Evolutionary conservation across 1,284 basidiomycete species (phyloP).

Genomic region (Mycena citricolor): DNA sequence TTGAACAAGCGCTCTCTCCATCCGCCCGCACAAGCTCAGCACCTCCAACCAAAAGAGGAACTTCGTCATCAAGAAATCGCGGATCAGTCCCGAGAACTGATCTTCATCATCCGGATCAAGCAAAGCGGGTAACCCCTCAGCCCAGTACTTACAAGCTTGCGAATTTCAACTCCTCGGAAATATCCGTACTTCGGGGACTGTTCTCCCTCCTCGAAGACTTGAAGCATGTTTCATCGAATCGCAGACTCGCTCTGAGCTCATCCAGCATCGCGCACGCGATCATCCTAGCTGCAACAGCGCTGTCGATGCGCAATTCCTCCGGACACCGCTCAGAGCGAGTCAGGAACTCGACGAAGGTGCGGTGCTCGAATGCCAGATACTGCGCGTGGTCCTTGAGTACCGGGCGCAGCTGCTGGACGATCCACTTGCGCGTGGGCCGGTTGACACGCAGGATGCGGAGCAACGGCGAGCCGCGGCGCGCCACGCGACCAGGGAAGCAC

Average conservation of each 20-base stretch:
- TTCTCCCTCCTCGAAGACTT: too few species aligned
- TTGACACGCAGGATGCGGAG: slow-evolving; percentile 22
- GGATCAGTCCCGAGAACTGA: slow-evolving; percentile 15
- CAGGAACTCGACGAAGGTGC: slow-evolving; percentile 32
- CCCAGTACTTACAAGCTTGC: slow-evolving; percentile 38
- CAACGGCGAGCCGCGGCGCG: slow-evolving; percentile 21
- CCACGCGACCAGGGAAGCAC: too few species aligned
- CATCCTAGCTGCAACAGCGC: slow-evolving; percentile 7
- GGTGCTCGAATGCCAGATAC: slow-evolving; percentile 25
- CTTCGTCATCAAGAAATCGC: slow-evolving; percentile 26
- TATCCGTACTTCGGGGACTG: slow-evolving; percentile 19
- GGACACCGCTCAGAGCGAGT: slow-evolving; percentile 21
- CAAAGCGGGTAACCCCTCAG: slow-evolving; percentile 29
- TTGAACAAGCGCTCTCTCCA: slow-evolving; percentile 19
- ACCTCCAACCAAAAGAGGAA: slow-evolving; percentile 40
- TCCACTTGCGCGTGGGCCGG: slow-evolving; percentile 20
- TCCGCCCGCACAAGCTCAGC: slow-evolving; percentile 31
- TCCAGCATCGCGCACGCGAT: slow-evolving; percentile 28
- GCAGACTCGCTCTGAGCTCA: slow-evolving; percentile 32
- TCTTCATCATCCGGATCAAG: slow-evolving; percentile 18
- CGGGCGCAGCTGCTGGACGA: slow-evolving; percentile 25
- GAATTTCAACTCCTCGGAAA: slow-evolving; percentile 30
- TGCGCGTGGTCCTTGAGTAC: slow-evolving; percentile 23
- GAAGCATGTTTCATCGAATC: too few species aligned
- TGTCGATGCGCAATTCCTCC: slow-evolving; percentile 24